Conservation (phyloP, 495 filamentous ascomycete genomes). For the Aspergillus coremiiformis region DNA sequence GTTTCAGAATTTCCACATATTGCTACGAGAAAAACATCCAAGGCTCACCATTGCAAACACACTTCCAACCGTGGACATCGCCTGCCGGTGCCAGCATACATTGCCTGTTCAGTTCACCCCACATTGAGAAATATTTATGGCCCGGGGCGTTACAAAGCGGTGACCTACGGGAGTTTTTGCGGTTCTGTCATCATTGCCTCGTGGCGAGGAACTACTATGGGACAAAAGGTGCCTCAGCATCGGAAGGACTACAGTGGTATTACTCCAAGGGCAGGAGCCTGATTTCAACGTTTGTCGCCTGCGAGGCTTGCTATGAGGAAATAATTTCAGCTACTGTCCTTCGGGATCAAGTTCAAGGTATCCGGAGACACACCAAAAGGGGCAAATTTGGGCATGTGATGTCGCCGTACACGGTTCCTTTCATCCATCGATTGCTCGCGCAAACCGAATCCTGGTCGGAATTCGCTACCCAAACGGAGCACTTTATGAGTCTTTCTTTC, state of each 20-base stretch:
- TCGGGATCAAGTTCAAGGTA: not conserved
- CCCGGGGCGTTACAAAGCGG: not conserved
- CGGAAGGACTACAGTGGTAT: not conserved
- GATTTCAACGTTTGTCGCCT: not conserved
- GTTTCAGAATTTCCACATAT: not conserved
- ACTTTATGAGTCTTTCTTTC: not conserved
- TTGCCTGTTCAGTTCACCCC: not conserved
- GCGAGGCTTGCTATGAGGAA: not conserved
- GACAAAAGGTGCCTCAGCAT: not conserved
- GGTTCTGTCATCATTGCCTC: not conserved
- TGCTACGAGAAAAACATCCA: not conserved
- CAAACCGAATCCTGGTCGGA: not conserved
- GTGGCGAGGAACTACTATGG: not conserved
- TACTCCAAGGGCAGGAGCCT: not conserved
- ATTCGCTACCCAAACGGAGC: not conserved
- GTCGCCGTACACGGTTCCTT: not conserved
- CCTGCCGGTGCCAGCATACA: not conserved
- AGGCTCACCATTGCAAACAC: not conserved
- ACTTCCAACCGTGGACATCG: not conserved
- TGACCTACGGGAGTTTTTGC: not conserved
- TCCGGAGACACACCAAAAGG: not conserved
- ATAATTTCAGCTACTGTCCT: not conserved
- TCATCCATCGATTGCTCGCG: not conserved
- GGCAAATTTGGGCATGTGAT: not conserved
- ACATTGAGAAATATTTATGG: not conserved